A percentile compares a stretch with the other conserved stretches of the same genome.
Evolutionary conservation across 805 yeast species (phyloP).

Genomic region (Komagataella populi): DNA sequence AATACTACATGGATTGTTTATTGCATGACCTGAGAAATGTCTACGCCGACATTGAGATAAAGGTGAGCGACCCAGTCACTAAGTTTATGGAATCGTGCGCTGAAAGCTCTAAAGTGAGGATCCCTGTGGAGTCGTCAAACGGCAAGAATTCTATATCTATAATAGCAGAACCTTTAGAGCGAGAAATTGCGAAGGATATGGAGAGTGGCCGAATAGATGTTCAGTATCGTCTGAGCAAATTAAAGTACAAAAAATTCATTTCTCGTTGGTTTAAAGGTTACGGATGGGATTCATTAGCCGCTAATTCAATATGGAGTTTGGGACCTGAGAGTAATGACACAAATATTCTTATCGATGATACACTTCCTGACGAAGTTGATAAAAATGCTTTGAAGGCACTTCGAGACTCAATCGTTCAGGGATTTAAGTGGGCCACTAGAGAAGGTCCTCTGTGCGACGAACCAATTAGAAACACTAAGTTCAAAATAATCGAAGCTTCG

Average conservation of each 20-base stretch:
- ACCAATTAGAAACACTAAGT: conserved; percentile 54
- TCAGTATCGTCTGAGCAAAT: conserved; percentile 7
- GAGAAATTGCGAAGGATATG: conserved; percentile 39
- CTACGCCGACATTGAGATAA: conserved; percentile 55
- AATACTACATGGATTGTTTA: conserved; percentile 72
- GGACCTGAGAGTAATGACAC: conserved; percentile 46
- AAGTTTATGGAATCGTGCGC: conserved; percentile 66
- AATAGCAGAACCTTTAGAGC: conserved; percentile 62
- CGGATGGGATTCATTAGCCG: conserved; percentile 74
- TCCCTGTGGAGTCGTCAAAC: conserved; percentile 46
- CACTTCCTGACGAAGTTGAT: conserved; percentile 59
- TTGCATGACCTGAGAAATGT: conserved; percentile 60
- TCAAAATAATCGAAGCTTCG: conserved; percentile 51
- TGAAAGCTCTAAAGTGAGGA: conserved; percentile 52
- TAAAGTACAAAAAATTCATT: conserved; percentile 25
- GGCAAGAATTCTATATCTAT: conserved; percentile 47
- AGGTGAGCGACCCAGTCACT: conserved; percentile 75
- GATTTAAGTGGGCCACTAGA: conserved; percentile 69
- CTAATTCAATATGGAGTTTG: conserved; percentile 72
- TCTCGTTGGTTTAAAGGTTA: conserved; percentile 45
- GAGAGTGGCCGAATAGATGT: conserved; percentile 4
- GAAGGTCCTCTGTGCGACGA: conserved; percentile 95
- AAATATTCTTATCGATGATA: conserved; percentile 54
- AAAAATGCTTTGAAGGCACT: conserved; percentile 27
- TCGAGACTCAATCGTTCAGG: conserved; percentile 50